Percentiles rank a stretch among this genome's conserved stretches.
Conservation (phyloP, 352 stramenopile genomes). For the Globisporangium canariense region DNA sequence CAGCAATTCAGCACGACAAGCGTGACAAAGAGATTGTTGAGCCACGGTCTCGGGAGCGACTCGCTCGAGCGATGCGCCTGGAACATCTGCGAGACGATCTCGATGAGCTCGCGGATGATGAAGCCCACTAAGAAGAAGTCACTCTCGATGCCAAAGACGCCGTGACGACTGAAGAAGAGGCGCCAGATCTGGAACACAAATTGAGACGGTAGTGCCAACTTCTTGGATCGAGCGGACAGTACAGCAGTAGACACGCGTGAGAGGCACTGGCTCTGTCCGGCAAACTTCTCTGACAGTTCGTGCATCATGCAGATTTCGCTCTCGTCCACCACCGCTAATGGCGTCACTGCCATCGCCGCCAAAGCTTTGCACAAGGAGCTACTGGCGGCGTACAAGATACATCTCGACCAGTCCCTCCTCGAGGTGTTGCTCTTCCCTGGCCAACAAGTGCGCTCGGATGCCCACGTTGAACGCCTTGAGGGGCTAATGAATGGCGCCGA, state of each 20-base stretch:
- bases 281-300: not conserved
- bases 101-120: not conserved
- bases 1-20: slow-evolving; percentile 13
- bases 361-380: no score
- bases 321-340: slow-evolving; percentile 6
- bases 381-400: no score
- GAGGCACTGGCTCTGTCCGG: no score
- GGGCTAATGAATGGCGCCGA: no score
- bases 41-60: slow-evolving; percentile 4
- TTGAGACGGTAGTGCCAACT: no score
- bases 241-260: no score
- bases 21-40: slow-evolving; percentile 14
- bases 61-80: slow-evolving; percentile 10
- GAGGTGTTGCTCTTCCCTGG: no score
- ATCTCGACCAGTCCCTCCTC: no score
- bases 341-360: not conserved
- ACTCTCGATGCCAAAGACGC: slow-evolving; percentile 12
- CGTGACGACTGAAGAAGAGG: slow-evolving; percentile 1
- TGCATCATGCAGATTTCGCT: slow-evolving; percentile 35
- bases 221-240: no score
- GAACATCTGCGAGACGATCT: slow-evolving; percentile 11
- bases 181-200: no score
- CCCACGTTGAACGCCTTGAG: no score
- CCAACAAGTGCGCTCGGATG: no score
- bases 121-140: slow-evolving; percentile 1